phyloP scores from a whole-genome alignment of 768 basidiomycete genomes.

The Termitomyces sp. region DNA sequence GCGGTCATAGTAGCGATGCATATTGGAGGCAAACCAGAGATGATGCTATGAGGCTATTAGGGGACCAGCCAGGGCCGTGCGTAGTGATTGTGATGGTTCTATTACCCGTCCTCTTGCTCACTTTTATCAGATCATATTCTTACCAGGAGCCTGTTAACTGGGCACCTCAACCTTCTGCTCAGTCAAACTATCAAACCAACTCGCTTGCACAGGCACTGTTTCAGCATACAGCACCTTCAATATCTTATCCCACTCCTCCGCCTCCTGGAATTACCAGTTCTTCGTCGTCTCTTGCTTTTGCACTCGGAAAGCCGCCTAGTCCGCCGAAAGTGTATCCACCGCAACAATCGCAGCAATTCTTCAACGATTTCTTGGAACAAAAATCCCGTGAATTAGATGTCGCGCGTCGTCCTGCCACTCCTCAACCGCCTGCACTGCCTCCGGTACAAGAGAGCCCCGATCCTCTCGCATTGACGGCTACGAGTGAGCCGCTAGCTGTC shows the following conservation, averaged over 20 bases:
- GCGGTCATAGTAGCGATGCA: slow-evolving; percentile 36
- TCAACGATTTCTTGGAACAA: slow-evolving; percentile 59
- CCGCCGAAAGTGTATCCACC: slow-evolving; percentile 35
- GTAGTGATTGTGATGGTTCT: slow-evolving; percentile 21
- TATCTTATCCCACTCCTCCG: slow-evolving; percentile 69
- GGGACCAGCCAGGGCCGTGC: slow-evolving; percentile 46
- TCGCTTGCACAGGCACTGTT: slow-evolving; percentile 62
- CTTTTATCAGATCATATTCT: slow-evolving; percentile 30
- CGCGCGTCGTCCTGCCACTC: slow-evolving; percentile 16
- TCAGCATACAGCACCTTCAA: slow-evolving; percentile 53
- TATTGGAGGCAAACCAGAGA: slow-evolving; percentile 65
- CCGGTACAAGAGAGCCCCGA: slow-evolving; percentile 45
- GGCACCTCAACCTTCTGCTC: slow-evolving; percentile 30
- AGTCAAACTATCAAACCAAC: slow-evolving; percentile 49
- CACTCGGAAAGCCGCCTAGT: slow-evolving; percentile 43
- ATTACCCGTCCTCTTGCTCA: slow-evolving; percentile 11
- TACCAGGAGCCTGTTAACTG: slow-evolving; percentile 39
- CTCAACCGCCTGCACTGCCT: slow-evolving; percentile 14
- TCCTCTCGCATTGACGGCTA: slow-evolving; percentile 40
- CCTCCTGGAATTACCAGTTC: slow-evolving; percentile 57
- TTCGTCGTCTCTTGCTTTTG: slow-evolving; percentile 72
- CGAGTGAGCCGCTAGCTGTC: slow-evolving; percentile 18
- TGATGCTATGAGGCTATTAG: slow-evolving; percentile 55
- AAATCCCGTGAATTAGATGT: slow-evolving; percentile 40
- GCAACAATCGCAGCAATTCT: slow-evolving; percentile 58